Evolutionary conservation across 2,329 filamentous ascomycete species (phyloP).

Genomic region (Nannizzia gypsea): DNA sequence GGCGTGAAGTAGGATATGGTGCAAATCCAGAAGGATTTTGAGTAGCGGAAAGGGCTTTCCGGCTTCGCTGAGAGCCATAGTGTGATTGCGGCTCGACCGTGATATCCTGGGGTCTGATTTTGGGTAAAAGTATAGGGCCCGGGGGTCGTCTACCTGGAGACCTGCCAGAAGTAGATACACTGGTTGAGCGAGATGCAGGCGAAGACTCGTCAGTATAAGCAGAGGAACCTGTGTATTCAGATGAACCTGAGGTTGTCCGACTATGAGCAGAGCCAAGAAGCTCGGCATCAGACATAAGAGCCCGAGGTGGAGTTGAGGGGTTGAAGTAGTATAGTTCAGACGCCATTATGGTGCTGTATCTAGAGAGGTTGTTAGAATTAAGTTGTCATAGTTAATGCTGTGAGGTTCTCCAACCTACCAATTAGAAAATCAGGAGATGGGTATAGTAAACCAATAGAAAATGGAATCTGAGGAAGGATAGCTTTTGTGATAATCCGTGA

Average conservation of each 20-base stretch:
- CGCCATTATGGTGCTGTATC: slow-evolving; percentile 13
- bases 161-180: slow-evolving; percentile 56
- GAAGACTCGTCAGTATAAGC: slow-evolving; percentile 52
- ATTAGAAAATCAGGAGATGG: not conserved
- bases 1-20: slow-evolving; percentile 36
- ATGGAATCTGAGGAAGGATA: not conserved
- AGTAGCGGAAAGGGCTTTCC: slow-evolving; percentile 43
- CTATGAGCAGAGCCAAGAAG: slow-evolving; percentile 33
- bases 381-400: not conserved
- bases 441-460: not conserved
- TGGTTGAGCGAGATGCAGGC: slow-evolving; percentile 56
- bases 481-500: not conserved
- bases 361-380: not conserved
- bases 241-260: slow-evolving; percentile 54
- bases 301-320: slow-evolving; percentile 34
- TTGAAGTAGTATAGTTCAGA: slow-evolving; percentile 32
- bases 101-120: slow-evolving; percentile 77
- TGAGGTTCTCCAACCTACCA: not conserved
- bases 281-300: not conserved
- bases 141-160: slow-evolving; percentile 69
- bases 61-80: slow-evolving; percentile 44
- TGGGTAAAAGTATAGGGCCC: slow-evolving; percentile 62
- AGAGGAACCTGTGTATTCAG: slow-evolving; percentile 46
- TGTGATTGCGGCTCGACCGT: slow-evolving; percentile 49
- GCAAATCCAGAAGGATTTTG: slow-evolving; percentile 40